A percentile compares a stretch with the other conserved stretches of the same genome.
phyloP scores from a whole-genome alignment of 176 grass and related monocot genomes.

The Saccharum spontaneum region DNA sequence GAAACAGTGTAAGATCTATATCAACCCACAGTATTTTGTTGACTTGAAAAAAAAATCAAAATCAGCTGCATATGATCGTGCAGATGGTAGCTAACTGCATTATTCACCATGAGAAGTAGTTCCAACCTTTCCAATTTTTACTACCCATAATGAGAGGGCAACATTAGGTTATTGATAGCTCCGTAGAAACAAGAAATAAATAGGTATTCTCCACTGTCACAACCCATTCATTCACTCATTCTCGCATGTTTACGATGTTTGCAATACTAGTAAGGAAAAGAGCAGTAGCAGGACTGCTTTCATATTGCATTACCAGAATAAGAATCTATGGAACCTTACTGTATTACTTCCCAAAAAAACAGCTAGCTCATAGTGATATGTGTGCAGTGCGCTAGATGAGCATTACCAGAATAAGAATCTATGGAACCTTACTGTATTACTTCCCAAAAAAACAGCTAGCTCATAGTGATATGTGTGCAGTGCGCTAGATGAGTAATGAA shows the following conservation, averaged over 20 bases:
- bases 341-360: slow-evolving; percentile 4
- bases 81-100: slow-evolving; percentile 21
- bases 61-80: not conserved
- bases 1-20: not conserved
- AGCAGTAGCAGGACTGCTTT: not conserved
- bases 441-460: slow-evolving; percentile 8
- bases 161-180: not conserved
- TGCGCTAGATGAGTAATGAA: not conserved
- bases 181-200: not conserved
- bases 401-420: no score
- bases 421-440: no score
- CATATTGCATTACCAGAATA: slow-evolving; percentile 12
- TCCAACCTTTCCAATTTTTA: not conserved
- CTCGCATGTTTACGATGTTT: not conserved
- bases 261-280: no score
- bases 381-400: not conserved
- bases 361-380: not conserved
- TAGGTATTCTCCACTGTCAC: not conserved
- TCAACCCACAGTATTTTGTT: not conserved
- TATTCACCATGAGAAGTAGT: slow-evolving; percentile 16
- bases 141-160: not conserved
- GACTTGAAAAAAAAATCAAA: no score
- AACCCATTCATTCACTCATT: not conserved
- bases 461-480: not conserved
- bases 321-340: not conserved